Percentiles rank a stretch among this genome's conserved stretches.
Evolutionary conservation across 129 eudicot genomes (phyloP).

Genomic region (Rutidosis leptorrhynchoides): DNA sequence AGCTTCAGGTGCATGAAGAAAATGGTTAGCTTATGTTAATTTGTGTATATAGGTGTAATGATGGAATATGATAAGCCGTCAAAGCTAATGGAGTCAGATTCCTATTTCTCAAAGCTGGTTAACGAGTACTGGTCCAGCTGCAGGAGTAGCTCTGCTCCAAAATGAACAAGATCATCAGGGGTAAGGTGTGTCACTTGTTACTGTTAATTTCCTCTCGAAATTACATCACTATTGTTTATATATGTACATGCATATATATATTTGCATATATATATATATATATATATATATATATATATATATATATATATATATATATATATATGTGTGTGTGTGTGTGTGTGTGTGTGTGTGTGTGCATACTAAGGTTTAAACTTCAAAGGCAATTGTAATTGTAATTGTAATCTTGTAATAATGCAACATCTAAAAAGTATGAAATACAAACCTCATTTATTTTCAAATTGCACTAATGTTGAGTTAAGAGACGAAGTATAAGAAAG

Average conservation of each 20-base stretch:
- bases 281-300: neutral
- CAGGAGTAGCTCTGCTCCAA: constrained; percentile 37
- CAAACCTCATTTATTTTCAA: neutral
- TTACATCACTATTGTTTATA: neutral
- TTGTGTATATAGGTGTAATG: constrained; percentile 41
- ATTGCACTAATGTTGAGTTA: neutral
- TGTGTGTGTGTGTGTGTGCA: too few species aligned
- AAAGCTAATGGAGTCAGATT: constrained; percentile 54
- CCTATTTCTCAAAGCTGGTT: constrained; percentile 70
- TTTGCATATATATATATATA: neutral
- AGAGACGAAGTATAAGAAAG: neutral
- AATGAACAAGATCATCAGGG: neutral
- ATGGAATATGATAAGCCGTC: constrained; percentile 77
- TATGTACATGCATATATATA: neutral
- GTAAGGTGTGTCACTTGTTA: neutral
- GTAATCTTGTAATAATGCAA: neutral
- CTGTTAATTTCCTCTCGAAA: constrained; percentile 6
- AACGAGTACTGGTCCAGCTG: constrained; percentile 75
- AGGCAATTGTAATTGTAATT: too few species aligned
- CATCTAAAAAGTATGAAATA: constrained; percentile 4
- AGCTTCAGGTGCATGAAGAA: neutral
- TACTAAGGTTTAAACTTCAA: too few species aligned
- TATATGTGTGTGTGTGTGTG: too few species aligned
- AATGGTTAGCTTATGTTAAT: neutral
- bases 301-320: neutral